Evolutionary conservation across 306 rosid species (phyloP), one percentile per base, ranked within the genome.

Genomic region (Pyrus bretschneideri): DNA sequence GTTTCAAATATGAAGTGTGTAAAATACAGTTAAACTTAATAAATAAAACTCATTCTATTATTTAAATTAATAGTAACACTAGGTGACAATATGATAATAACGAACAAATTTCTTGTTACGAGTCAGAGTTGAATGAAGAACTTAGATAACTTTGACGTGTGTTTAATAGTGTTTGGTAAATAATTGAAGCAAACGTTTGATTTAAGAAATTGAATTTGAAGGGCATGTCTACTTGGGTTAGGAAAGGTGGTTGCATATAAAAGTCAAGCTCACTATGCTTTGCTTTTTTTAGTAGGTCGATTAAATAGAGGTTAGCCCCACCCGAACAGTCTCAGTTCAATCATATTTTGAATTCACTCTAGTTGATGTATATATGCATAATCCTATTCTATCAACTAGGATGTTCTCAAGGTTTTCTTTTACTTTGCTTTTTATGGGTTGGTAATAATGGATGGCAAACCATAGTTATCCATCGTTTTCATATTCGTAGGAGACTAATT

Each of bases 381-480:
- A 25, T 11, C 21, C 30, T 61, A 13, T 27, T 13, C 21, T 61
- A 61, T 61, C 66, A 61, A 58, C 54, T 1, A 14, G 54, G 19
- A 49, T 15, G 15, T 15, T 49, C 54, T 15, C 5, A 14, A 14
- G 54, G 54, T 49, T 49, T 2, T 49, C 54, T 15, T 49, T 49
- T 45, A 12, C 14, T 49, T 49, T 49, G 7, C 54, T 49, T 14
- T 49, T 49, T 14, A 49, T 49, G 54, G 54, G 8, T 15, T 15
- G 19, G 19, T 49, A 38, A 7, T 9, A 7, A 38, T 0, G 10
- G 42, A 38, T 38, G 42, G 42, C 2, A 2, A 8, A 38, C 42
- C 10, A 38, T 9, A 38, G 0, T 38, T 38, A 38, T 38, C 0
- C 10, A 5, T 0, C 10, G 2, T 0, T 38, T 38, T 0, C 9